These are phyloP conservation scores for Pterulicium gracile DNA, from an alignment of 1,284 basidiomycete genomes.

Conservation along the genomic window DNA sequence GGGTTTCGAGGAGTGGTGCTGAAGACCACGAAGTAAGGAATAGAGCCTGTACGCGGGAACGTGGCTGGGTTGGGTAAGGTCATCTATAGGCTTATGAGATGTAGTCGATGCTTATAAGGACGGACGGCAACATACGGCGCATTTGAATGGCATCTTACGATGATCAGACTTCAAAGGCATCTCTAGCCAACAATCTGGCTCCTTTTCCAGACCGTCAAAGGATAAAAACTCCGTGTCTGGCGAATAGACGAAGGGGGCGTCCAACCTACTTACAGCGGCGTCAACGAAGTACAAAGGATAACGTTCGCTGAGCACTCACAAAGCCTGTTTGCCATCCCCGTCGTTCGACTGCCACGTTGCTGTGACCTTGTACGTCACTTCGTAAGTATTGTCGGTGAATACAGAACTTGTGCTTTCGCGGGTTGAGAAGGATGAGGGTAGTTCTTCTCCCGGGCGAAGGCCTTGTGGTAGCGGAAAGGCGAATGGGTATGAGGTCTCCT, in stretches of 20 bases:
- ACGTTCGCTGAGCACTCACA: slow-evolving; percentile 28
- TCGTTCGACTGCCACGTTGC: slow-evolving; percentile 51
- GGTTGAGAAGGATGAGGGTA: slow-evolving; percentile 46
- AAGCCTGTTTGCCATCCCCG: slow-evolving; percentile 27
- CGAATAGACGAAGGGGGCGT: slow-evolving; percentile 50
- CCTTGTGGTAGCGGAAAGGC: slow-evolving; percentile 45
- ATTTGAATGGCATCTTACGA: slow-evolving; percentile 50
- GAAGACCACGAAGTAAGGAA: slow-evolving; percentile 64
- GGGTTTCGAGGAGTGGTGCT: slow-evolving; percentile 45
- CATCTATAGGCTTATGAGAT: slow-evolving; percentile 26
- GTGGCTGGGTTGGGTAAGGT: slow-evolving; percentile 48
- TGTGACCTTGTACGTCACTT: slow-evolving; percentile 44
- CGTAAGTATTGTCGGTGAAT: slow-evolving; percentile 22
- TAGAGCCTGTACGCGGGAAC: slow-evolving; percentile 44
- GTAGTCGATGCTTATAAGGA: slow-evolving; percentile 8
- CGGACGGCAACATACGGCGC: slow-evolving; percentile 35
- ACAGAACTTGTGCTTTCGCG: slow-evolving; percentile 16
- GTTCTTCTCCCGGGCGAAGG: slow-evolving; percentile 37
- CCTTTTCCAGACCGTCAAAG: slow-evolving; percentile 31
- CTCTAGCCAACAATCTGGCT: slow-evolving; percentile 51
- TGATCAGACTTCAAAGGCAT: slow-evolving; percentile 51
- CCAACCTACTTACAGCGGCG: slow-evolving; percentile 31
- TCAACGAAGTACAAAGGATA: slow-evolving; percentile 10
- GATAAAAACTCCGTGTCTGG: slow-evolving; percentile 52
- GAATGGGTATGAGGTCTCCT: slow-evolving; percentile 40